Conservation (phyloP, 2,329 filamentous ascomycete genomes). For the Aureobasidium sp. region DNA sequence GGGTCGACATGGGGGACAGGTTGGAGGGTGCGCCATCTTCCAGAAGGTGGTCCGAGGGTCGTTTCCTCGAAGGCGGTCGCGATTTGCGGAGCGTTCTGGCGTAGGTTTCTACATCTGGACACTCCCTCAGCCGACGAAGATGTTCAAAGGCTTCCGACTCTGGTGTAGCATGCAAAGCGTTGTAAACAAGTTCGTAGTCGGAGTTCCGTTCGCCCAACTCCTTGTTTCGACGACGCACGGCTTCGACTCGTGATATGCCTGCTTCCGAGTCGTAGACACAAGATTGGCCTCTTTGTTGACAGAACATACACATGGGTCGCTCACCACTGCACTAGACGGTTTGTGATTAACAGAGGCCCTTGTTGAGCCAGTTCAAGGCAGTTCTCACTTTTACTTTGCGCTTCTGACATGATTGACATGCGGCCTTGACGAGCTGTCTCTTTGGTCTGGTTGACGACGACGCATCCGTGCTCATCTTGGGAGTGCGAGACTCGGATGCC, state of each 20-base stretch:
- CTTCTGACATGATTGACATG: constrained; percentile 7
- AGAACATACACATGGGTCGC: constrained; percentile 7
- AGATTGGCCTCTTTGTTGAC: constrained; percentile 4
- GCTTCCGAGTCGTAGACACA: constrained; percentile 11
- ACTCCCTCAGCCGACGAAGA: constrained; percentile 2
- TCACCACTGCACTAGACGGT: constrained; percentile 10
- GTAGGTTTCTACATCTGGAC: neutral
- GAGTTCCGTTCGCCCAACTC: constrained; percentile 10
- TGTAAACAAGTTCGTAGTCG: neutral
- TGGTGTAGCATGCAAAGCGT: neutral
- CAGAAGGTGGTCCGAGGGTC: neutral
- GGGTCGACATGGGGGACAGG: neutral
- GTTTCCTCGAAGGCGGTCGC: neutral
- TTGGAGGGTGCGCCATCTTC: neutral
- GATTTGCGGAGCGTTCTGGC: neutral
- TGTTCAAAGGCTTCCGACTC: constrained; percentile 2
- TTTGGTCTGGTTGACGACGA: neutral
- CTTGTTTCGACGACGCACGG: constrained; percentile 8
- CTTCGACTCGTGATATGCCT: constrained; percentile 9
- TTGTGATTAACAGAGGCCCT: neutral
- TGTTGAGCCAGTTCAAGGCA: neutral
- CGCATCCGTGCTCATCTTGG: constrained; percentile 3
- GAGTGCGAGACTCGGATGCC: neutral
- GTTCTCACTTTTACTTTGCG: constrained; percentile 12
- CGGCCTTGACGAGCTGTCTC: constrained; percentile 11